Percentiles rank a stretch among this genome's conserved stretches.
phyloP scores from a whole-genome alignment of 768 basidiomycete species.

The Calocybe cyanea region DNA sequence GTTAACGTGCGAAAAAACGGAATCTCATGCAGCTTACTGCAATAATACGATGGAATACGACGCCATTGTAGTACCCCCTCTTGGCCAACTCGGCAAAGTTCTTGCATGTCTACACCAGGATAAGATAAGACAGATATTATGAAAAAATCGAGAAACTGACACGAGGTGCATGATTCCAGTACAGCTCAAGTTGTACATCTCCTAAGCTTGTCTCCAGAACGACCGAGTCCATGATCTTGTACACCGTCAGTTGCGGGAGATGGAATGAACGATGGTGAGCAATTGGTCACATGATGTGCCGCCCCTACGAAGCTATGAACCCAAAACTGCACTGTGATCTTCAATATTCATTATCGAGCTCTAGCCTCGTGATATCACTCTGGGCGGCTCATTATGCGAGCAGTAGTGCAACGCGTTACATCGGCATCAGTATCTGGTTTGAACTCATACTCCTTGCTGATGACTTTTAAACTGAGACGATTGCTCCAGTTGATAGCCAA shows the following conservation, averaged over 20 bases:
- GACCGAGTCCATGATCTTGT: slow-evolving; percentile 52
- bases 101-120: slow-evolving; percentile 73
- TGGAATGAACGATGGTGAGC: not conserved
- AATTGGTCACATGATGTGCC: slow-evolving; percentile 6
- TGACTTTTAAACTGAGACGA: not conserved
- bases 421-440: slow-evolving; percentile 83
- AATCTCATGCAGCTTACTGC: slow-evolving; percentile 38
- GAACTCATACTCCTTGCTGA: slow-evolving; percentile 1
- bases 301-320: too few species aligned
- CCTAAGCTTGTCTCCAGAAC: slow-evolving; percentile 81
- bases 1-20: not conserved
- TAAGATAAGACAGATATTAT: slow-evolving; percentile 16
- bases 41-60: slow-evolving; percentile 90
- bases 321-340: too few species aligned
- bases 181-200: slow-evolving; percentile 87
- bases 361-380: too few species aligned
- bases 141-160: slow-evolving; percentile 34
- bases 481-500: slow-evolving; percentile 64
- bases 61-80: slow-evolving; percentile 89
- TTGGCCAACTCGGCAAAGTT: slow-evolving; percentile 93
- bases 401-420: slow-evolving; percentile 79
- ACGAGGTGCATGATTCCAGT: slow-evolving; percentile 85
- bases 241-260: not conserved
- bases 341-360: too few species aligned
- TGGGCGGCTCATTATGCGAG: slow-evolving; percentile 54